Percentiles rank a stretch among this genome's conserved stretches.
These are phyloP conservation scores for Diaporthe sp. DNA, from an alignment of 2,329 filamentous ascomycete genomes.

Conservation along the genomic window DNA sequence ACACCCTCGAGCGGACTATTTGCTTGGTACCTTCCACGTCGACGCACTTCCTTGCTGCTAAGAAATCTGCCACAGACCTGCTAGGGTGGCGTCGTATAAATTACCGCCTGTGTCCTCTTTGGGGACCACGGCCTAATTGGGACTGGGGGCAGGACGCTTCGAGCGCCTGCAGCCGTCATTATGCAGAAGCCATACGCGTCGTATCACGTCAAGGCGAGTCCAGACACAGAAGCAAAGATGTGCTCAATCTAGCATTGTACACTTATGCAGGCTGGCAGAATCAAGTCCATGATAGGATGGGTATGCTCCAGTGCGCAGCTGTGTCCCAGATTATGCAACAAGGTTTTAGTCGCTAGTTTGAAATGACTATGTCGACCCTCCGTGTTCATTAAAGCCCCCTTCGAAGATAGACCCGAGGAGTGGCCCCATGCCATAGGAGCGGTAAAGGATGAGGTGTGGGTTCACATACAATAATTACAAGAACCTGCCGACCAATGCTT, in stretches of 20 bases:
- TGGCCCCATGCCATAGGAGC: background rate
- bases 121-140: background rate
- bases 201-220: background rate
- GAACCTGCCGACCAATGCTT: constrained; percentile 31
- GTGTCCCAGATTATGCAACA: background rate
- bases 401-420: background rate
- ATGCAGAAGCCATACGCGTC: constrained; percentile 3
- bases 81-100: background rate
- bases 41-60: background rate
- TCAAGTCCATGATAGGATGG: background rate
- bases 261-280: constrained; percentile 1
- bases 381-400: constrained; percentile 10
- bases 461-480: constrained; percentile 40
- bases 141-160: constrained; percentile 2
- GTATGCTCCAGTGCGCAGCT: background rate
- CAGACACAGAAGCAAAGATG: background rate
- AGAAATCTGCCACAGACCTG: background rate
- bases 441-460: constrained; percentile 12
- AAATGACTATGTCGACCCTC: background rate
- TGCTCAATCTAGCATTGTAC: background rate
- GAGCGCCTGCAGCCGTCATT: constrained; percentile 8
- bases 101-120: background rate
- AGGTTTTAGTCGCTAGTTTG: background rate
- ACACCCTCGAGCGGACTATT: constrained; percentile 1
- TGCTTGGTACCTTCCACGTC: background rate